A percentile compares a stretch with the other conserved stretches of the same genome.
Conservation (phyloP, 169 alveolate species). For the Plasmodium gallinaceum region DNA sequence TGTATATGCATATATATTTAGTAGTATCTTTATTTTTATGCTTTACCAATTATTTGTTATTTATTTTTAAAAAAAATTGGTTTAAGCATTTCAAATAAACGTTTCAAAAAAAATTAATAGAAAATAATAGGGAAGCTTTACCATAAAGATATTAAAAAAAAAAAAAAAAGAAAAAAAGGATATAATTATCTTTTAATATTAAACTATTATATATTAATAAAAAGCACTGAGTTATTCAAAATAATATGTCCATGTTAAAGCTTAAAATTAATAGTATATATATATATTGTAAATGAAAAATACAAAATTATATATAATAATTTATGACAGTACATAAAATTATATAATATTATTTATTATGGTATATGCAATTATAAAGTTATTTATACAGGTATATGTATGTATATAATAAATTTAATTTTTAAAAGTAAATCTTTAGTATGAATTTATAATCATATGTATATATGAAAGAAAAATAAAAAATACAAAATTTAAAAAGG, state of each 20-base stretch:
- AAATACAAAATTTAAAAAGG: no score
- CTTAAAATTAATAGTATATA: background rate
- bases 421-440: no score
- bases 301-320: background rate
- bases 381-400: constrained; percentile 11
- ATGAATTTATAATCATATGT: no score
- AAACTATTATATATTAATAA: no score
- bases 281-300: background rate
- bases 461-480: no score
- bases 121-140: background rate
- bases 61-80: background rate
- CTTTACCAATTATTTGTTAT: background rate
- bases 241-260: constrained; percentile 1
- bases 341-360: background rate
- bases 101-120: no score
- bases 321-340: no score
- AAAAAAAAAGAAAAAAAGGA: no score
- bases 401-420: background rate
- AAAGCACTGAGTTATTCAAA: background rate
- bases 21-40: background rate
- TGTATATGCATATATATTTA: constrained; percentile 21
- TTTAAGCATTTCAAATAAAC: background rate
- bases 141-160: background rate
- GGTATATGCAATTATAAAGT: background rate
- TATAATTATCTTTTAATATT: no score